Conservation (phyloP, 306 rosid species). For the Cicer cuneatum region DNA sequence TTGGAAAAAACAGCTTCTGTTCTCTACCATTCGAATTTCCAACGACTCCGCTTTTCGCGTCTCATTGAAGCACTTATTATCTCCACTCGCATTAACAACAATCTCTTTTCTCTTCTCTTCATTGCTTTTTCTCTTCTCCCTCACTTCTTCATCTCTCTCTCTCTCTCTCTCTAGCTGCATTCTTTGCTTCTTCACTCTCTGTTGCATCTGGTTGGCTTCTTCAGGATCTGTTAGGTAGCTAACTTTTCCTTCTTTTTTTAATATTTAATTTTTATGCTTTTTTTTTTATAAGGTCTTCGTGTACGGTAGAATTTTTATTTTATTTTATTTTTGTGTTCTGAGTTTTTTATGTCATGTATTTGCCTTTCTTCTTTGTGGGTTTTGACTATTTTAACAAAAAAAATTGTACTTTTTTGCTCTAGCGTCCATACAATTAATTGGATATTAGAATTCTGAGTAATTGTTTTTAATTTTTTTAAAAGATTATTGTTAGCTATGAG, state of each 20-base stretch:
- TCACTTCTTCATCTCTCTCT: slow-evolving; percentile 21
- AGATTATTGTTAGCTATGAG: not conserved
- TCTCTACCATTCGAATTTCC: slow-evolving; percentile 67
- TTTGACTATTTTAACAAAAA: slow-evolving; percentile 30
- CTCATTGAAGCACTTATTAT: slow-evolving; percentile 59
- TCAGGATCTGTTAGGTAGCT: slow-evolving; percentile 44
- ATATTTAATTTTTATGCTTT: not conserved
- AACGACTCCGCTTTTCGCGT: slow-evolving; percentile 43
- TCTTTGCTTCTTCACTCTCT: slow-evolving; percentile 44
- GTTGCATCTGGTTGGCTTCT: slow-evolving; percentile 19
- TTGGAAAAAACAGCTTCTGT: slow-evolving; percentile 35
- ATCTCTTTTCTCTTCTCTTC: slow-evolving; percentile 14
- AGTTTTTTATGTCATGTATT: not conserved
- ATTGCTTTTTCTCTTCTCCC: slow-evolving; percentile 32
- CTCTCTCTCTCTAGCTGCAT: slow-evolving; percentile 41
- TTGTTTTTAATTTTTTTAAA: not conserved
- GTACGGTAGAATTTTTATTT: not conserved
- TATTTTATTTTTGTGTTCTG: not conserved
- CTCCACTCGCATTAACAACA: slow-evolving; percentile 50
- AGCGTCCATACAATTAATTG: not conserved
- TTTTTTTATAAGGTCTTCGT: not conserved
- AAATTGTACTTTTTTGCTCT: slow-evolving; percentile 17
- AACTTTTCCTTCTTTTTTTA: slow-evolving; percentile 31
- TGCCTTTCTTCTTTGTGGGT: slow-evolving; percentile 1
- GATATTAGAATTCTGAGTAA: not conserved